phyloP scores from a whole-genome alignment of 2,329 filamentous ascomycete genomes.

The Pseudocercospora musae region DNA sequence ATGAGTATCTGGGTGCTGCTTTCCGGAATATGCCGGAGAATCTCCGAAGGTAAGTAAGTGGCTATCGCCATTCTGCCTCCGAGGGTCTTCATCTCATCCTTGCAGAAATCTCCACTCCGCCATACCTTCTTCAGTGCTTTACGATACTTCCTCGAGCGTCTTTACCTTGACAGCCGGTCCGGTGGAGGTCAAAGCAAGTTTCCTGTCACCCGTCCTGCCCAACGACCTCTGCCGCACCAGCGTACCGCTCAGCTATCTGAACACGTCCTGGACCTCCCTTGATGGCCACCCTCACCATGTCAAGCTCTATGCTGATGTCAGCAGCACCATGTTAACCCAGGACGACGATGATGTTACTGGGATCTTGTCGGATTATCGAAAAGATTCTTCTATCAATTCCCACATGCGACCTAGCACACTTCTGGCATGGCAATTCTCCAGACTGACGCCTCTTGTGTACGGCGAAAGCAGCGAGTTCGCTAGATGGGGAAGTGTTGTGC shows the following conservation, averaged over 20 bases:
- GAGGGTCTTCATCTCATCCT: neutral
- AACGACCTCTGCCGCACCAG: constrained; percentile 11
- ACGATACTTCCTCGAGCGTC: constrained; percentile 15
- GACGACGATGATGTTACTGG: neutral
- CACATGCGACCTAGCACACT: neutral
- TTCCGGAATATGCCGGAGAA: neutral
- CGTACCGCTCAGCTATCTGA: constrained; percentile 11
- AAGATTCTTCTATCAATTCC: neutral
- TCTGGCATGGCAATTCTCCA: neutral
- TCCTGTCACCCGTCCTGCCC: constrained; percentile 14
- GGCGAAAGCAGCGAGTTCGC: neutral
- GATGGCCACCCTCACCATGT: constrained; percentile 11
- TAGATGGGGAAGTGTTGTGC: neutral
- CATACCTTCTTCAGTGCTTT: neutral
- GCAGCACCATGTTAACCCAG: neutral
- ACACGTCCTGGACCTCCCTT: neutral
- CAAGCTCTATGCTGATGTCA: constrained; percentile 10
- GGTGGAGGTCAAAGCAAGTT: constrained; percentile 8
- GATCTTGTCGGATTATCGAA: neutral
- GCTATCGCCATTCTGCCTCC: neutral
- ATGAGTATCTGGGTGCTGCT: constrained; percentile 10
- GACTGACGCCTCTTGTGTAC: neutral
- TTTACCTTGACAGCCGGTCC: constrained; percentile 15
- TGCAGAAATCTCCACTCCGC: constrained; percentile 1
- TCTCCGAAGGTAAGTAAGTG: neutral